These are phyloP conservation scores for Eremothecium coryli DNA, from an alignment of 1,139 yeast genomes.

Conservation along the genomic window DNA sequence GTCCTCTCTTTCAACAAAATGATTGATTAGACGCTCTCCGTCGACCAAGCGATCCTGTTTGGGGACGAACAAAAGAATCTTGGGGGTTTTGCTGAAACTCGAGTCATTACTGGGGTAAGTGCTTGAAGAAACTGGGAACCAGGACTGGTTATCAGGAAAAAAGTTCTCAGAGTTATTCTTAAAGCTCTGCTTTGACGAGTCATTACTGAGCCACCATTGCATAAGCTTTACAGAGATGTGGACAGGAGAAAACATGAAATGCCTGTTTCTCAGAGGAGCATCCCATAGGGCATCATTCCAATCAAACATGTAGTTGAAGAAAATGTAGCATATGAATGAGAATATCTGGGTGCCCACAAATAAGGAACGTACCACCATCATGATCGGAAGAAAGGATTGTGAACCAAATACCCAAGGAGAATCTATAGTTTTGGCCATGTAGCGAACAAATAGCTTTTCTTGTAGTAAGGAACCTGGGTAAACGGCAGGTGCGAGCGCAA, in stretches of 20 bases:
- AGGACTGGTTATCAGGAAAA: slow-evolving; percentile 27
- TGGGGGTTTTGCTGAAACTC: slow-evolving; percentile 17
- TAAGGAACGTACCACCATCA: slow-evolving; percentile 42
- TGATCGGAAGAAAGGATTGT: slow-evolving; percentile 50
- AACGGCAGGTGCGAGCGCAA: slow-evolving; percentile 83
- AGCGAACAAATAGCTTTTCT: slow-evolving; percentile 42
- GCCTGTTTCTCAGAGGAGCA: slow-evolving; percentile 51
- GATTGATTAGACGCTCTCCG: slow-evolving; percentile 41
- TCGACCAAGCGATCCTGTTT: slow-evolving; percentile 50
- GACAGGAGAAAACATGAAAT: slow-evolving; percentile 80
- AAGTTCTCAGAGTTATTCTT: slow-evolving; percentile 22
- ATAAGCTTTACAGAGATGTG: slow-evolving; percentile 70
- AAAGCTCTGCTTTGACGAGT: slow-evolving; percentile 20
- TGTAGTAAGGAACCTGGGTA: slow-evolving; percentile 71
- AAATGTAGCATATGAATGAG: slow-evolving; percentile 57
- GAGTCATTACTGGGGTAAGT: slow-evolving; percentile 11
- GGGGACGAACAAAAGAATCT: slow-evolving; percentile 44
- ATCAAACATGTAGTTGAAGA: slow-evolving; percentile 76
- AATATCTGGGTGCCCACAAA: slow-evolving; percentile 43
- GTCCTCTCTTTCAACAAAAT: slow-evolving; percentile 45
- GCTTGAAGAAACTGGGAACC: slow-evolving; percentile 24
- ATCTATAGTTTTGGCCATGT: slow-evolving; percentile 33
- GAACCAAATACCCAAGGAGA: slow-evolving; percentile 47
- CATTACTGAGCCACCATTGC: slow-evolving; percentile 73
- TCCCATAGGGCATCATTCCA: slow-evolving; percentile 85